phyloP scores from a whole-genome alignment of 2,329 filamentous ascomycete genomes.

The Aspergillus quadrilineatus region DNA sequence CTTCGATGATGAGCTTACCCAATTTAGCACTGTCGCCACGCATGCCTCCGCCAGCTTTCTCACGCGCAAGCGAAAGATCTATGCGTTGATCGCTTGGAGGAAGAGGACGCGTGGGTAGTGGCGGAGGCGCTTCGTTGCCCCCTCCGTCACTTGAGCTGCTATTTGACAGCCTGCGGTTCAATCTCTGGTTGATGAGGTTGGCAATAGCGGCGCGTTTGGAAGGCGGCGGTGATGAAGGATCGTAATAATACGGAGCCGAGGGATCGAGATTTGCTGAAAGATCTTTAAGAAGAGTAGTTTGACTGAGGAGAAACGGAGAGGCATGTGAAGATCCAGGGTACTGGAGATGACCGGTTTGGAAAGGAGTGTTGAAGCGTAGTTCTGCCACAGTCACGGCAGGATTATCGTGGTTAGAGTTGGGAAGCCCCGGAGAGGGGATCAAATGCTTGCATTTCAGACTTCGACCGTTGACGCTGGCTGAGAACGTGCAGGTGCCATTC shows the following conservation, averaged over 20 bases:
- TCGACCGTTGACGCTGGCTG: constrained; percentile 72
- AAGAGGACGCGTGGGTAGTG: constrained; percentile 25
- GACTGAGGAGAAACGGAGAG: constrained; percentile 24
- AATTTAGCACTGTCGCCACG: constrained; percentile 85
- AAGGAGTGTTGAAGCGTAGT: constrained; percentile 83
- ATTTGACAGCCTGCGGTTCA: constrained; percentile 32
- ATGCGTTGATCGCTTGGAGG: constrained; percentile 49
- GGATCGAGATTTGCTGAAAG: constrained; percentile 7
- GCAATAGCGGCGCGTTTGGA: constrained; percentile 34
- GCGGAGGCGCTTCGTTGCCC: constrained; percentile 5
- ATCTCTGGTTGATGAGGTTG: constrained; percentile 32
- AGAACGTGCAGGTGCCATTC: constrained; percentile 83
- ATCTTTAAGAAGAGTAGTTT: constrained; percentile 19
- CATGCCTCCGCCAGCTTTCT: constrained; percentile 82
- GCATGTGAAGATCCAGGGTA: constrained; percentile 23
- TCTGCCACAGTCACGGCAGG: constrained; percentile 67
- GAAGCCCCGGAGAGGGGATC: constrained; percentile 46
- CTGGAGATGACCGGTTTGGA: constrained; percentile 40
- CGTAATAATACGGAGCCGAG: constrained; percentile 1
- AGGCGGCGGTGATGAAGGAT: constrained; percentile 10
- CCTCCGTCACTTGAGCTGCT: constrained; percentile 31
- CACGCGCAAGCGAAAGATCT: constrained; percentile 74
- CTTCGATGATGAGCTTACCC: constrained; percentile 85
- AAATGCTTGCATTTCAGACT: constrained; percentile 72
- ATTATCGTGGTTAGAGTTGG: constrained; percentile 17